Conservation (phyloP, 2,329 filamentous ascomycete genomes). For the Emmonsiellopsis sp. region DNA sequence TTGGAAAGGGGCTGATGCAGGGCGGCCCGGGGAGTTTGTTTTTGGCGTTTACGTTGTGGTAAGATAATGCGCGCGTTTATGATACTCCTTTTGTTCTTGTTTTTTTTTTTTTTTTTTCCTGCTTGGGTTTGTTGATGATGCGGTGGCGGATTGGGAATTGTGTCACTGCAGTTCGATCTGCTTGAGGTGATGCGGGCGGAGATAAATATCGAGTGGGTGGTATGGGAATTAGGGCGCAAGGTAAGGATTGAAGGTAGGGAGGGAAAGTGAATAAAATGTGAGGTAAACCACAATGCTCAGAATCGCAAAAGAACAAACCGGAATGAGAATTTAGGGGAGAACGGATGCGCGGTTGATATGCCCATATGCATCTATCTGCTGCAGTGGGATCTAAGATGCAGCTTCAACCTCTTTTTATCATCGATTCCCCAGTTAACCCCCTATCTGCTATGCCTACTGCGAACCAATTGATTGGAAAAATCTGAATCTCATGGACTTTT, state of each 20-base stretch:
- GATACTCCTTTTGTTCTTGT: constrained; percentile 3
- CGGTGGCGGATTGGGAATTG: neutral
- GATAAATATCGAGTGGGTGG: neutral
- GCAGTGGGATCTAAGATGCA: no score
- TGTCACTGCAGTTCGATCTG: no score
- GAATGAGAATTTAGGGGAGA: no score
- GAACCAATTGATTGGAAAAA: constrained; percentile 1
- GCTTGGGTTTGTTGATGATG: constrained; percentile 1
- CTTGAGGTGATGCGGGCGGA: neutral
- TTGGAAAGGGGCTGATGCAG: constrained; percentile 29
- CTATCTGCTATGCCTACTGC: no score
- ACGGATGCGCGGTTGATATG: no score
- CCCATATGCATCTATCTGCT: no score
- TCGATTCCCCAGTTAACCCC: no score
- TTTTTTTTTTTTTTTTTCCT: constrained; percentile 3
- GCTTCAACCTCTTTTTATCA: no score
- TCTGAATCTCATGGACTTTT: constrained; percentile 22
- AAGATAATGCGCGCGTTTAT: constrained; percentile 14
- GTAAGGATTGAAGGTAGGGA: neutral
- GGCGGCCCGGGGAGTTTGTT: constrained; percentile 37
- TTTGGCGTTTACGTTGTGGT: constrained; percentile 38
- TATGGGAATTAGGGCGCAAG: neutral
- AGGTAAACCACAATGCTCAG: no score
- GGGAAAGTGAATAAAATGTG: neutral
- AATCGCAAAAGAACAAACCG: no score